These are phyloP conservation scores for Septoria petroselini DNA, from an alignment of 2,329 filamentous ascomycete genomes.

Conservation along the genomic window DNA sequence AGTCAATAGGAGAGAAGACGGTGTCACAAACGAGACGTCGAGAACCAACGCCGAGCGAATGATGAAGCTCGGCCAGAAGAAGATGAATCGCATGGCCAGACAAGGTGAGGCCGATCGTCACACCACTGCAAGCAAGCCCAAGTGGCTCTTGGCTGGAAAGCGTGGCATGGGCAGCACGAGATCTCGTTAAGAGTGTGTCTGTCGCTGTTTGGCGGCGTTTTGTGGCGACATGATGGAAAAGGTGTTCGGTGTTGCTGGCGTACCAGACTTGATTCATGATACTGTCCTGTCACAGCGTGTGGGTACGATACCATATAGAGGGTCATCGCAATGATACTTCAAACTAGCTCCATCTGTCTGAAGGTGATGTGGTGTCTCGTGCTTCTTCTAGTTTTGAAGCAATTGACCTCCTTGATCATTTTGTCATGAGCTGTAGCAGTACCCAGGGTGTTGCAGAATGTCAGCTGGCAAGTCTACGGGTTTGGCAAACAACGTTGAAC, in stretches of 20 bases:
- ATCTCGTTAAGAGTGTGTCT: conserved; percentile 21
- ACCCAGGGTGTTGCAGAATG: no score
- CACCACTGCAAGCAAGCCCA: conserved; percentile 72
- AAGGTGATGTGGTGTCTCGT: no score
- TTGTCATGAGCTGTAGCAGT: no score
- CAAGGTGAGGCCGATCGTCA: conserved; percentile 97
- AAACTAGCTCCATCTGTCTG: no score
- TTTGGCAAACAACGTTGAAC: not conserved
- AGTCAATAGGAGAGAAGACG: conserved; percentile 70
- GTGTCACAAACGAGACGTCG: conserved; percentile 65
- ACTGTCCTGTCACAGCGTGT: no score
- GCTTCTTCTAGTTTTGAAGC: no score
- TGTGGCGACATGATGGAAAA: conserved; percentile 2
- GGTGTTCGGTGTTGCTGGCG: conserved; percentile 8
- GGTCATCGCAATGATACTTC: no score
- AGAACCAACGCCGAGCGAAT: conserved; percentile 80
- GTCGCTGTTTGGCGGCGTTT: conserved; percentile 12
- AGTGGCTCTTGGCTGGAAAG: conserved; percentile 93
- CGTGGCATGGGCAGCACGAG: conserved; percentile 84
- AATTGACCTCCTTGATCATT: no score
- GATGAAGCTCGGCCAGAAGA: conserved; percentile 88
- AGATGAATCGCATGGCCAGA: conserved; percentile 97
- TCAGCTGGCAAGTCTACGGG: no score
- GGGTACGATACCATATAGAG: no score
- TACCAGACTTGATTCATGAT: not conserved